Conservation (phyloP, 257 asterid genomes). For the Vinca minor region DNA sequence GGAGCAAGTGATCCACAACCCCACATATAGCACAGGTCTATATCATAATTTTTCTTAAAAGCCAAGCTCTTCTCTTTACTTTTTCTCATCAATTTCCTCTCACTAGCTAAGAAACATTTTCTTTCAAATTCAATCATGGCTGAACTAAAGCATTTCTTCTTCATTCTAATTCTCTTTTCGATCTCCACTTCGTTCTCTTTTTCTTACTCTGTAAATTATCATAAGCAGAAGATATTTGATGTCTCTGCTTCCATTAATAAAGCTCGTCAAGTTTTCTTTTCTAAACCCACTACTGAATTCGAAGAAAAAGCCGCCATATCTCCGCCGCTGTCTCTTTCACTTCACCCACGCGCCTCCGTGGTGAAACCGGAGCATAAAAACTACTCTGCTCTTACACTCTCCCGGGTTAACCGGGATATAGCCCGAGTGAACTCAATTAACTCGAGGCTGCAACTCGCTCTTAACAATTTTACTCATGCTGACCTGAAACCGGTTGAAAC, state of each 20-base stretch:
- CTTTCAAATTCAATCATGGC: background rate
- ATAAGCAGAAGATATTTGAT: conserved; percentile 16
- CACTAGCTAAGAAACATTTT: background rate
- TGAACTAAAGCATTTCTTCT: background rate
- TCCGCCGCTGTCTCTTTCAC: conserved; percentile 28
- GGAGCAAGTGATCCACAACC: no score
- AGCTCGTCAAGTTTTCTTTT: conserved; percentile 16
- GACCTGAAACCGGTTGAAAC: conserved; percentile 23
- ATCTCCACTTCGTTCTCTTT: background rate
- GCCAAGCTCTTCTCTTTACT: background rate
- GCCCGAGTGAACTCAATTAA: conserved; percentile 40
- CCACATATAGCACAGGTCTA: no score
- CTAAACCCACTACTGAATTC: background rate
- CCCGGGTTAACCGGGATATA: conserved; percentile 49
- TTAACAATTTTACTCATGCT: background rate
- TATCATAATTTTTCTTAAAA: no score
- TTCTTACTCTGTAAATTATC: background rate
- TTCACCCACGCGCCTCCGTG: conserved; percentile 53
- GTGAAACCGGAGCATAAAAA: conserved; percentile 15
- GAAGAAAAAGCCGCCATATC: conserved; percentile 2
- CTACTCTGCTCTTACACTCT: conserved; percentile 44
- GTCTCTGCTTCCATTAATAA: conserved; percentile 15
- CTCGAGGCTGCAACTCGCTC: conserved; percentile 14
- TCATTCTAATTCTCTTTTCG: background rate
- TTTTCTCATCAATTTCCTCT: background rate